Base-by-base conservation (phyloP, 2,329 filamentous ascomycete species). In the Aspergillus aculeatinus region DNA sequence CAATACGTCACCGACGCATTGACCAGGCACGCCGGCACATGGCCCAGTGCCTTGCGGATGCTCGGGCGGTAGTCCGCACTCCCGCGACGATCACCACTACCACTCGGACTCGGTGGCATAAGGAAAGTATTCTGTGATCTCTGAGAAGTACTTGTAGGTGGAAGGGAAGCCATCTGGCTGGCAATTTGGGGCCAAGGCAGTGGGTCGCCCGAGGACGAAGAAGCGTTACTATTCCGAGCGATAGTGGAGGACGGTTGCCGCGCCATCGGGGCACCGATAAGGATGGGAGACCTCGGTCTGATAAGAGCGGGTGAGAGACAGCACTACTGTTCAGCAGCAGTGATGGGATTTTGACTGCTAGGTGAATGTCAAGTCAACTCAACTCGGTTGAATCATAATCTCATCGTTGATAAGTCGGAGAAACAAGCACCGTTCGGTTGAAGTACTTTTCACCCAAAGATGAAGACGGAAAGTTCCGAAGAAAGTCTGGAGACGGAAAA, bases 1-100 rank as follows among this genome's bases (percentile, higher is more conserved):
- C 95, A 96, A 76, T 96, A 97, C n/a, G 95, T 99, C 62, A 98
- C 94, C 0, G 95, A 98, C 55, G 95, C 95, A 81, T 99, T 99
- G 67, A 99, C 94, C 53, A 99, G 83, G 73, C 94, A 98, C 39
- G 95, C 93, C 42, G 95, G 95, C 66, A 93, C 87, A 77, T 91
- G 88, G 51, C 90, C 90, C 52, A 90, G 81, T 12, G 89, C 91
- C 69, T 89, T 87, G 42, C 85, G 94, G 62, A 96, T 90, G 73
- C 89, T 90, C 39, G 94, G 94, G 53, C 89, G 88, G 77, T 96
- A 96, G 65, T 96, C 92, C 58, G 82, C 82, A 61, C 83, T 83
- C 21, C 83, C 80, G 61, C 79, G 76, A 60, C 85, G 83, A 68
- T 83, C 84, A 74, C 89, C 91, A 60, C 87, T 81, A 74, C 89